Conservation (phyloP, 768 basidiomycete genomes). For the Agaricus sinodeliciosus region DNA sequence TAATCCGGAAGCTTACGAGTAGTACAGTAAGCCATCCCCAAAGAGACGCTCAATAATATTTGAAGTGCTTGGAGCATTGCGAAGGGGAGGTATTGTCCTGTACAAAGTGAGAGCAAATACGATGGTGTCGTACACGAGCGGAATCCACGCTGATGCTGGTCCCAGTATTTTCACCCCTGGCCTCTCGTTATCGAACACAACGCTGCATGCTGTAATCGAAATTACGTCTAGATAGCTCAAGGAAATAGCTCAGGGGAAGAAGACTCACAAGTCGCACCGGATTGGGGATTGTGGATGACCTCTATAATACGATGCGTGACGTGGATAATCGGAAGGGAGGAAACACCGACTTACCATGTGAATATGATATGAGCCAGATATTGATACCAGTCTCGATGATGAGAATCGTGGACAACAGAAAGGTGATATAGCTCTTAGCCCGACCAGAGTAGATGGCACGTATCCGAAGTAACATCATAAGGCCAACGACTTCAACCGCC, state of each 20-base stretch:
- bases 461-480: constrained; percentile 56
- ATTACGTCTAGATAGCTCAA: no score
- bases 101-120: constrained; percentile 32
- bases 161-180: constrained; percentile 27
- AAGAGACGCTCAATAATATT: constrained; percentile 36
- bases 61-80: constrained; percentile 21
- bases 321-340: background rate
- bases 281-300: constrained; percentile 31
- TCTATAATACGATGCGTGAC: constrained; percentile 18
- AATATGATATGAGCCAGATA: constrained; percentile 48
- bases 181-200: constrained; percentile 29
- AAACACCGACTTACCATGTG: constrained; percentile 33
- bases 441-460: constrained; percentile 28
- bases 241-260: background rate
- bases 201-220: constrained; percentile 28
- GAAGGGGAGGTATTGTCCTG: constrained; percentile 30
- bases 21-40: constrained; percentile 41
- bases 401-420: constrained; percentile 28
- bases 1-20: constrained; percentile 23
- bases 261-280: constrained; percentile 28
- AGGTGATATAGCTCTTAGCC: constrained; percentile 23
- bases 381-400: constrained; percentile 39
- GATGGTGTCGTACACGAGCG: constrained; percentile 41
- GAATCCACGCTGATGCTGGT: constrained; percentile 46
- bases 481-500: constrained; percentile 15